Base-by-base conservation (phyloP, 345 rosid genomes). In the Dovyalis caffra region DNA sequence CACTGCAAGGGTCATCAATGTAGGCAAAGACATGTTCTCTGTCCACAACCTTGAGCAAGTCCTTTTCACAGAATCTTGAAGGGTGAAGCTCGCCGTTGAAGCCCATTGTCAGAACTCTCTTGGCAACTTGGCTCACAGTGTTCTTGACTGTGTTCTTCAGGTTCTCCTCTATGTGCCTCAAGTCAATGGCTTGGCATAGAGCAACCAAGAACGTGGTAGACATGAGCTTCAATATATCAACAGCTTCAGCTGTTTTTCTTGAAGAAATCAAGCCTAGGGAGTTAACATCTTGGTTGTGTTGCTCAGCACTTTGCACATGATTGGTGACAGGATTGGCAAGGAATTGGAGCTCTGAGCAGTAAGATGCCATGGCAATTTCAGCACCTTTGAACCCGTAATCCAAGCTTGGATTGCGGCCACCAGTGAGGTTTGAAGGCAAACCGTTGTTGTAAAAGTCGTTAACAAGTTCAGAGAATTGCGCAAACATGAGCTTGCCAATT, bases 281-380 rank as follows among this genome's bases (percentile, higher is more conserved):
- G 74, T 80, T 80, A 3, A 80, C 83, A 72, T 80, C 83, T 72
- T 80, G 83, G 68, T 80, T 80, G 58, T 80, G 83, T 32, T 80
- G 83, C 38, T 80, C 83, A 4, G 83, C 83, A n/a, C 83, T 80
- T 31, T 80, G 80, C 7, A 80, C 83, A 69, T 80, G 83, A 29
- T 63, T 80, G 9, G 83, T 76, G 47, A 80, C 83, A 20, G 83
- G 80, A 51, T 80, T 80, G 9, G 77, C 83, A 38, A 80, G 83
- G 61, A 51, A 80, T 15, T 80, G 83, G 66, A 80, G 83, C 71
- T 80, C 83, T 1, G 83, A 80, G 71, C 83, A 80, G 64, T 80
- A 80, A 12, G 83, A 80, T 31, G 83, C 83, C 83, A 80, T 80
- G 38, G 83, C 83, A n/a, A 80, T 76, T 73, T 80, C 83, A 38